A percentile compares a stretch with the other conserved stretches of the same genome.
phyloP scores from a whole-genome alignment of 108 stramenopile species.

The Heterococcus sp. region DNA sequence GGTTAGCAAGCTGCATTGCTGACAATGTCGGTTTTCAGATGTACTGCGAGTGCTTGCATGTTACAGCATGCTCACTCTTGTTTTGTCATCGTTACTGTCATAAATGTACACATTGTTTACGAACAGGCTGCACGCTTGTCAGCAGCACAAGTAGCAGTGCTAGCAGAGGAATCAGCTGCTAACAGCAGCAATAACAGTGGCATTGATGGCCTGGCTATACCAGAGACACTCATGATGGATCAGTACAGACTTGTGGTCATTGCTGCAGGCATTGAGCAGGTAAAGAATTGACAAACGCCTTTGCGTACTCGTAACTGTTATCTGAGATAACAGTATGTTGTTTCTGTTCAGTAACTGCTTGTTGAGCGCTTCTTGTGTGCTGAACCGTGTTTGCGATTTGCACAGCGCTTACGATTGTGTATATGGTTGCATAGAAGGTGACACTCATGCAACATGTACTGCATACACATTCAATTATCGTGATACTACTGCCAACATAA shows the following conservation, averaged over 20 bases:
- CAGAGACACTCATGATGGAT: constrained; percentile 40
- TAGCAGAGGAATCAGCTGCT: not conserved
- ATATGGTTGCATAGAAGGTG: too few species aligned
- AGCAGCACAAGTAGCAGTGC: not conserved
- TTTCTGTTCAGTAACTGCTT: too few species aligned
- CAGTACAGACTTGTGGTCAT: constrained; percentile 23
- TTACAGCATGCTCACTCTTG: too few species aligned
- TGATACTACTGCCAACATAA: too few species aligned
- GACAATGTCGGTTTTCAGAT: not conserved
- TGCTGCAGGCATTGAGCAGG: constrained; percentile 41
- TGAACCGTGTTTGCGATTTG: too few species aligned
- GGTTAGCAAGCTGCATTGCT: not conserved
- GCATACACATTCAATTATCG: too few species aligned
- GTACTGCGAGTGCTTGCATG: not conserved
- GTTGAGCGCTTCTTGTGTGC: too few species aligned
- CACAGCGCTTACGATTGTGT: too few species aligned
- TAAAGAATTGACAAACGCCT: too few species aligned
- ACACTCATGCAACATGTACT: too few species aligned
- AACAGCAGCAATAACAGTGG: not conserved
- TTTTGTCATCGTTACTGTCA: not conserved
- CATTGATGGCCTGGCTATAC: constrained; percentile 31
- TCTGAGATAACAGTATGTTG: too few species aligned
- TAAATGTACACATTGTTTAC: not conserved
- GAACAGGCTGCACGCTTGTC: not conserved
- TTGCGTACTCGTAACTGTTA: too few species aligned